phyloP scores from a whole-genome alignment of 768 basidiomycete species.

The Mycena albidolilacea region DNA sequence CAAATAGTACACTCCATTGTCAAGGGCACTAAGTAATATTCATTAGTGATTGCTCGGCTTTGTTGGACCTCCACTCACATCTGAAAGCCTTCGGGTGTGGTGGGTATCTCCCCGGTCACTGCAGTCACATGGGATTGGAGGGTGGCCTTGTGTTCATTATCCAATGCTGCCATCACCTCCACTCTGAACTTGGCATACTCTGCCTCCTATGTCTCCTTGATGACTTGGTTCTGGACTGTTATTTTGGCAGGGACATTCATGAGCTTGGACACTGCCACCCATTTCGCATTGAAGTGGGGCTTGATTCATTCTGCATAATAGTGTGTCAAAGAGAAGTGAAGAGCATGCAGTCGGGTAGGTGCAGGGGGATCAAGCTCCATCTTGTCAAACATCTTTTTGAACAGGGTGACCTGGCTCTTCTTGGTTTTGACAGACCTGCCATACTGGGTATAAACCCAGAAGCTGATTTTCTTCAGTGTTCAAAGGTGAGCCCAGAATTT shows the following conservation, averaged over 20 bases:
- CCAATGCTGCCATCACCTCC: background rate
- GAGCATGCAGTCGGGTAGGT: background rate
- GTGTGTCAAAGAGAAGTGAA: background rate
- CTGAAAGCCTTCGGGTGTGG: background rate
- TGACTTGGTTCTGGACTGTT: background rate
- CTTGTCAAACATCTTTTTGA: conserved; percentile 5
- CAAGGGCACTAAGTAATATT: background rate
- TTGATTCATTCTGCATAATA: background rate
- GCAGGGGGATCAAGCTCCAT: background rate
- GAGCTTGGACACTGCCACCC: background rate
- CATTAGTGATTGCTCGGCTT: background rate
- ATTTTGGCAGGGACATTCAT: background rate
- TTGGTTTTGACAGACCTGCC: background rate
- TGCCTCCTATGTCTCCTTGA: background rate
- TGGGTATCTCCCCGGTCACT: background rate
- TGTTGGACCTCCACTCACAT: background rate
- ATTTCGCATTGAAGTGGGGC: background rate
- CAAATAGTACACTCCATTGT: conserved; percentile 7
- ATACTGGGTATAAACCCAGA: background rate
- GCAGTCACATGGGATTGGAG: background rate
- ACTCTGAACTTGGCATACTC: background rate
- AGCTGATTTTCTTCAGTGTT: conserved; percentile 5
- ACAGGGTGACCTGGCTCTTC: background rate
- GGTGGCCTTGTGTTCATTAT: background rate
- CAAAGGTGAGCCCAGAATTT: background rate